Conservation (phyloP, 176 grass and related monocot species). For the Luzula sylvatica region DNA sequence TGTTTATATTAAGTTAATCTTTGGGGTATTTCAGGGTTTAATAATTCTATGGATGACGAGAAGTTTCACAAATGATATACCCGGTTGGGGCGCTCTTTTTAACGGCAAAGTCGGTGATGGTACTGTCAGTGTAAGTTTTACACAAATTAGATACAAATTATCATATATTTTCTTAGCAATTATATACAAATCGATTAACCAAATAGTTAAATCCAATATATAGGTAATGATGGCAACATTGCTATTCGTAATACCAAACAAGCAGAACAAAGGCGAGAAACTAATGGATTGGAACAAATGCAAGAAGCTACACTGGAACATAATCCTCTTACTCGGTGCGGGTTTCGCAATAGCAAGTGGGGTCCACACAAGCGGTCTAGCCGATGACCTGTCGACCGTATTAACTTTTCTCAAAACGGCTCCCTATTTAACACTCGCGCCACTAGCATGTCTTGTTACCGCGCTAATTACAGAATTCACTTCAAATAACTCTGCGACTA, state of each 20-base stretch:
- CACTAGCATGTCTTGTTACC: slow-evolving; percentile 45
- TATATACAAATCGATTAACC: no score
- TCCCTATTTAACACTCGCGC: slow-evolving; percentile 27
- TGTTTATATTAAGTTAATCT: not conserved
- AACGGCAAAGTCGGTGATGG: slow-evolving; percentile 65
- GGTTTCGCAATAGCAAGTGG: slow-evolving; percentile 82
- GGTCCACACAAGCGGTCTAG: slow-evolving; percentile 56
- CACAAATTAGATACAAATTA: no score
- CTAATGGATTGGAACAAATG: slow-evolving; percentile 98
- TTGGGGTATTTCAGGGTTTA: slow-evolving; percentile 33
- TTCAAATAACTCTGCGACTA: slow-evolving; percentile 46
- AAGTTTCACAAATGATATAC: slow-evolving; percentile 56
- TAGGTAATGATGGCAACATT: slow-evolving; percentile 88
- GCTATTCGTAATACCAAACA: slow-evolving; percentile 76
- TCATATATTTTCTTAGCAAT: no score
- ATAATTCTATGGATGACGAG: slow-evolving; percentile 85
- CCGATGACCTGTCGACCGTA: slow-evolving; percentile 26
- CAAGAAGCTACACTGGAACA: slow-evolving; percentile 80
- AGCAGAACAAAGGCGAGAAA: slow-evolving; percentile 54
- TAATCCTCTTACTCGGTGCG: slow-evolving; percentile 78
- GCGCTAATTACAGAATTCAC: slow-evolving; percentile 47
- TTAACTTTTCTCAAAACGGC: slow-evolving; percentile 48
- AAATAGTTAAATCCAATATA: not conserved
- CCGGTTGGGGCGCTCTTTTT: slow-evolving; percentile 84
- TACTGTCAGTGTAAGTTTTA: slow-evolving; percentile 71